A percentile compares a stretch with the other conserved stretches of the same genome.
Conservation (phyloP, 1,139 yeast species). For the Pichia sp. region DNA sequence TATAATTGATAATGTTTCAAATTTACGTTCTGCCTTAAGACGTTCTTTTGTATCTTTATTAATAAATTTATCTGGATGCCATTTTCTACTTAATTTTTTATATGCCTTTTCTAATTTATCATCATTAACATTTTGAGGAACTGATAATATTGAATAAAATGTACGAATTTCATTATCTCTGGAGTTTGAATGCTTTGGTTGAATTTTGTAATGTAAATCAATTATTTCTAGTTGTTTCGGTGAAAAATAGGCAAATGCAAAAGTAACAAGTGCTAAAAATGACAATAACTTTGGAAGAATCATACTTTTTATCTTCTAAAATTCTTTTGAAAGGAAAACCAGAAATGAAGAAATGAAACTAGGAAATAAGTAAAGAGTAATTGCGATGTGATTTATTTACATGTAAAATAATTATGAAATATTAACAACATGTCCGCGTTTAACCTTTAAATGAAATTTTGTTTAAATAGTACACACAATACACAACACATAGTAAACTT, state of each 20-base stretch:
- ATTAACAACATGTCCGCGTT: no score
- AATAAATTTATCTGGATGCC: slow-evolving; percentile 78
- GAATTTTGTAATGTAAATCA: slow-evolving; percentile 16
- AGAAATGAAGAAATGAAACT: no score
- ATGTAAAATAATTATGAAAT: no score
- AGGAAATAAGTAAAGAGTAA: no score
- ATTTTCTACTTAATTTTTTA: slow-evolving; percentile 58
- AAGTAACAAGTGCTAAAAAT: slow-evolving; percentile 4
- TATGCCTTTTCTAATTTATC: slow-evolving; percentile 67
- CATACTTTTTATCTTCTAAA: not conserved
- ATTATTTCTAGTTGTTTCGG: slow-evolving; percentile 15
- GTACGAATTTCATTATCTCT: slow-evolving; percentile 6
- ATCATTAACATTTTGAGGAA: slow-evolving; percentile 6
- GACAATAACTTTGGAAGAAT: not conserved
- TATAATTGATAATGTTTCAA: slow-evolving; percentile 68
- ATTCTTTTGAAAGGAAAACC: no score
- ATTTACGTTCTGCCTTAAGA: slow-evolving; percentile 46
- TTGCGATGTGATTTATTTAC: no score
- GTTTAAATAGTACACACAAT: no score
- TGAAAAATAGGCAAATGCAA: slow-evolving; percentile 14
- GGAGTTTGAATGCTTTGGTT: slow-evolving; percentile 10
- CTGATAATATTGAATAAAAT: slow-evolving; percentile 15
- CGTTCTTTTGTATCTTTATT: slow-evolving; percentile 34
- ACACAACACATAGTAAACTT: no score
- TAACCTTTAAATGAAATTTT: no score